A percentile compares a stretch with the other conserved stretches of the same genome.
These are phyloP conservation scores for Eutrema japonicum DNA, from an alignment of 345 rosid genomes.

Conservation along the genomic window DNA sequence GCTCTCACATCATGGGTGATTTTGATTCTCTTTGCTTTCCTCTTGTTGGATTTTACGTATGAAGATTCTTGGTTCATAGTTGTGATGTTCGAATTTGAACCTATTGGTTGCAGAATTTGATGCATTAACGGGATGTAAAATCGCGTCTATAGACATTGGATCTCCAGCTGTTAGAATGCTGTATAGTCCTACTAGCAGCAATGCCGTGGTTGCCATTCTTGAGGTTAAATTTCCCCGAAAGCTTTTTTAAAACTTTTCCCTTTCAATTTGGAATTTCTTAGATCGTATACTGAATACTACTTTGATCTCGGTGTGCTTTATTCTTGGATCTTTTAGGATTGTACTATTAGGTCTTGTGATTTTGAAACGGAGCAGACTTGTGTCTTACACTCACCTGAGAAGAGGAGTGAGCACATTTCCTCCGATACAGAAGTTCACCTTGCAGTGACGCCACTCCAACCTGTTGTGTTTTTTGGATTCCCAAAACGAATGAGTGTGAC, in stretches of 20 bases:
- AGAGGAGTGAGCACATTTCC: conserved; percentile 75
- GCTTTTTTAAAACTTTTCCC: not conserved
- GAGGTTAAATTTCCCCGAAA: conserved; percentile 53
- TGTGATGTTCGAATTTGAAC: conserved; percentile 20
- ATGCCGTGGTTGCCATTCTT: conserved; percentile 80
- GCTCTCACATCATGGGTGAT: conserved; percentile 71
- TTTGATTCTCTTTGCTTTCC: not conserved
- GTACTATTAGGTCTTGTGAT: conserved; percentile 94
- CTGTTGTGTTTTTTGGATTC: conserved; percentile 96
- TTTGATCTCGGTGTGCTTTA: not conserved
- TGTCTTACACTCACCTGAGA: conserved; percentile 95
- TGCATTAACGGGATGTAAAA: conserved; percentile 89
- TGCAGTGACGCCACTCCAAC: conserved; percentile 93
- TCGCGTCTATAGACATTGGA: conserved; percentile 76
- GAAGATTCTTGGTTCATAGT: not conserved
- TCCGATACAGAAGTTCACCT: conserved; percentile 87
- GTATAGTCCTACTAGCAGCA: conserved; percentile 83
- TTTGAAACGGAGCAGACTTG: conserved; percentile 91
- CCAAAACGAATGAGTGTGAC: conserved; percentile 94
- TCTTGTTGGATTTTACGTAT: not conserved
- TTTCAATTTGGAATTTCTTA: not conserved
- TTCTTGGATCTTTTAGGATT: conserved; percentile 61
- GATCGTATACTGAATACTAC: not conserved
- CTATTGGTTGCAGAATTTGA: conserved; percentile 68
- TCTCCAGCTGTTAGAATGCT: conserved; percentile 83